Base-by-base conservation (phyloP, 2,329 filamentous ascomycete genomes). In the Ramularia collo-cygni region DNA sequence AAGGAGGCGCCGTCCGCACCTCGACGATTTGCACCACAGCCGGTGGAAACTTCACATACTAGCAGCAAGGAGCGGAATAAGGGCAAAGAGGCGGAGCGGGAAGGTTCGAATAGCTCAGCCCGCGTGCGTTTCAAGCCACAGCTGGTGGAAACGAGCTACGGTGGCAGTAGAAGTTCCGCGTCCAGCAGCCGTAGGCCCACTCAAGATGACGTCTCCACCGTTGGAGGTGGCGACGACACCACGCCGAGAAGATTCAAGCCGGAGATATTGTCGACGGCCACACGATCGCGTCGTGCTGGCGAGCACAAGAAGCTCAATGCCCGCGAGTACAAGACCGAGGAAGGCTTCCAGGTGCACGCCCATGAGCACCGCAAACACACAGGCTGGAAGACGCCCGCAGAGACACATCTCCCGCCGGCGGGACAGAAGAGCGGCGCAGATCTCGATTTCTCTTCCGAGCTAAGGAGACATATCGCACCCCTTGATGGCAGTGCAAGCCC, bases 261-360 rank as follows among this genome's bases (percentile, higher is more conserved):
- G 9, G 82, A 90, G 55, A 69, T 94, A 40, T 81, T 94, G 46
- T 86, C 90, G 62, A 89, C 85, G 2, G 83, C 83, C 3, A 77
- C 79, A 53, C 74, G 87, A 38, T 79, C 79, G 24, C 77, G 83
- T 47, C 79, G 79, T 54, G 75, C 75, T 12, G 79, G 79, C 14
- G 81, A 87, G 52, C 62, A 71, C 1, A 72, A 71, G 4, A 78
- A 79, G 14, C 76, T 79, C 19, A 76, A 79, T 15, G 71, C 70
- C 38, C 77, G 75, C 8, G 74, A 75, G 42, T 79, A 85, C 64
- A 85, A 81, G 65, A 87, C 83, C 26, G 82, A 87, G 35, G 49
- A 53, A 19, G 56, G 56, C 15, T 47, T 52, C 33, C 36, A 43
- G 4, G 42, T 60, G 17, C 55, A 58, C 33, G 52, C 56, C 30